phyloP scores from a whole-genome alignment of 2,329 filamentous ascomycete species.

The Botryotinia narcissicola region DNA sequence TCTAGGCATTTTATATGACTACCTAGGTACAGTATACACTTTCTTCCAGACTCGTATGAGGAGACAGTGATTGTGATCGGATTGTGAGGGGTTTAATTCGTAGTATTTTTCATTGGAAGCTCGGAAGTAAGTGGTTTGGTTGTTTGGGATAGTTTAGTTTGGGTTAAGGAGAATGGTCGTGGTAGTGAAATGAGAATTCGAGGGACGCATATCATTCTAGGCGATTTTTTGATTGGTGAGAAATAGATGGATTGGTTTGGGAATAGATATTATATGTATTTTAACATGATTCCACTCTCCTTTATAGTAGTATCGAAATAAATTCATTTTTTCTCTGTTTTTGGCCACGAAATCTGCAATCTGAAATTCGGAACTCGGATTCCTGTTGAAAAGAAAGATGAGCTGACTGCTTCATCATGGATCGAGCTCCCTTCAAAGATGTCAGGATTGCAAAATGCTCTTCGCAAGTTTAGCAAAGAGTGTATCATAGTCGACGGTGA shows the following conservation, averaged over 20 bases:
- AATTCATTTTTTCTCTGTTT: background rate
- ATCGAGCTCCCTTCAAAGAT: too few relatives aligned
- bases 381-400: background rate
- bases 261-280: background rate
- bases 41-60: background rate
- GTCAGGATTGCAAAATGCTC: too few relatives aligned
- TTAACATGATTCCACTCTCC: background rate
- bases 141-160: too few relatives aligned
- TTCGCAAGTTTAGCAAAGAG: background rate
- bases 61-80: background rate
- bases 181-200: too few relatives aligned
- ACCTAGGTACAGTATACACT: background rate
- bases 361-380: background rate
- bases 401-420: too few relatives aligned
- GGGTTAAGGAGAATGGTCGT: too few relatives aligned
- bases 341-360: background rate
- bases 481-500: background rate
- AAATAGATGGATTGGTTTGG: too few relatives aligned
- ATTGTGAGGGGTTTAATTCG: background rate
- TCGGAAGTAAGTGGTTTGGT: too few relatives aligned
- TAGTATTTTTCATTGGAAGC: too few relatives aligned
- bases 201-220: too few relatives aligned
- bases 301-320: background rate
- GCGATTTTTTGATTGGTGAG: too few relatives aligned
- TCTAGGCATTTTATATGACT: too few relatives aligned